These are phyloP conservation scores for Macrocystidia cucumis DNA, from an alignment of 1,284 basidiomycete species.

Conservation along the genomic window DNA sequence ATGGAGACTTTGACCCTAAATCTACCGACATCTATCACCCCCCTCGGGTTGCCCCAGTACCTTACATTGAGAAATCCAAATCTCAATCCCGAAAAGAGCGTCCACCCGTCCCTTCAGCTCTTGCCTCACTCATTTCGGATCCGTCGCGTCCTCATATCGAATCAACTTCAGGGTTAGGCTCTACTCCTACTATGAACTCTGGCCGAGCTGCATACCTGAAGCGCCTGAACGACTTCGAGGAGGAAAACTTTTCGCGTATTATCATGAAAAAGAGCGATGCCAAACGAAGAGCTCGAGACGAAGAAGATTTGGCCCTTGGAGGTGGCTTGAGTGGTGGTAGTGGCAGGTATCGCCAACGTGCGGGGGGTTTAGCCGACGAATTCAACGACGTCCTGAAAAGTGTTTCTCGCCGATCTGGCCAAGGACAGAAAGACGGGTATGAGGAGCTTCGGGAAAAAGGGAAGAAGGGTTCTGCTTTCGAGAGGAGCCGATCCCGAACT, in stretches of 20 bases:
- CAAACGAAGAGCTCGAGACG: slow-evolving; percentile 74
- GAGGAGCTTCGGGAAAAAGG: slow-evolving; percentile 66
- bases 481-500: slow-evolving; percentile 31
- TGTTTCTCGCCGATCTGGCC: slow-evolving; percentile 33
- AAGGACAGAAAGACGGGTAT: slow-evolving; percentile 58
- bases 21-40: slow-evolving; percentile 73
- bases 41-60: slow-evolving; percentile 88
- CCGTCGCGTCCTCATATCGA: slow-evolving; percentile 61
- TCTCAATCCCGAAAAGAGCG: slow-evolving; percentile 31
- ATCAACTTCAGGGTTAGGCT: slow-evolving; percentile 74
- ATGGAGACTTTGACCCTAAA: slow-evolving; percentile 17
- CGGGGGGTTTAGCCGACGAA: slow-evolving; percentile 78
- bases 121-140: slow-evolving; percentile 59
- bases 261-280: slow-evolving; percentile 90
- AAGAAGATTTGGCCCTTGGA: slow-evolving; percentile 90
- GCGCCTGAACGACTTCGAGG: slow-evolving; percentile 88
- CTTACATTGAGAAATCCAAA: slow-evolving; percentile 71
- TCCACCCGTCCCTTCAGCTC: slow-evolving; percentile 58
- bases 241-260: slow-evolving; percentile 91
- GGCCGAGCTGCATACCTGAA: slow-evolving; percentile 73
- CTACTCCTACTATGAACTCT: slow-evolving; percentile 48
- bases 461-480: slow-evolving; percentile 56
- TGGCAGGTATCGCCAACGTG: slow-evolving; percentile 42
- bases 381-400: slow-evolving; percentile 72
- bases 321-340: slow-evolving; percentile 39